A percentile compares a stretch with the other conserved stretches of the same genome.
phyloP scores from a whole-genome alignment of 768 basidiomycete genomes.

The Suillus alpinus region DNA sequence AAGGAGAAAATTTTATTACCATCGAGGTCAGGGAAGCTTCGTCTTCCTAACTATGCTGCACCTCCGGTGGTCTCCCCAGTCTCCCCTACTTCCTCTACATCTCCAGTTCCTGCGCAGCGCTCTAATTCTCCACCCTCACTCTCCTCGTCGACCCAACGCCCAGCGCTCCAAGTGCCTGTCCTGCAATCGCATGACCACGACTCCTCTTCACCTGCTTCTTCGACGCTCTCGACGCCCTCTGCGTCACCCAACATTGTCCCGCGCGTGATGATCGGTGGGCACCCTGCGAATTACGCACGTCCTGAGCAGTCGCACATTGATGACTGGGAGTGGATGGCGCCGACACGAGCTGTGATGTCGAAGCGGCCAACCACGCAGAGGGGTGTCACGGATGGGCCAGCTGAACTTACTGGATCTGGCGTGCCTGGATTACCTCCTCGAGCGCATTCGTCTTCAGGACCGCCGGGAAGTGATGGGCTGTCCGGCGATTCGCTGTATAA shows the following conservation, averaged over 20 bases:
- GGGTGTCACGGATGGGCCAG: constrained; percentile 11
- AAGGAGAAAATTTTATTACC: neutral
- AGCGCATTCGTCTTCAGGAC: neutral
- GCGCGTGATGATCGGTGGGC: constrained; percentile 24
- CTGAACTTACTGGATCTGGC: constrained; percentile 1
- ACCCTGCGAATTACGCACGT: constrained; percentile 16
- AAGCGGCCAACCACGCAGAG: constrained; percentile 1
- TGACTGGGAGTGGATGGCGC: constrained; percentile 25
- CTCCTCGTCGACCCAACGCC: neutral
- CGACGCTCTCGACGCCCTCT: constrained; percentile 24
- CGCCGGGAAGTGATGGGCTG: constrained; percentile 7
- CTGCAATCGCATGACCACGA: constrained; percentile 12
- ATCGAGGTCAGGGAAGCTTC: constrained; percentile 21
- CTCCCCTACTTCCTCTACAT: neutral
- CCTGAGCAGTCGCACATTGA: constrained; percentile 5
- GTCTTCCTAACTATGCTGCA: constrained; percentile 32
- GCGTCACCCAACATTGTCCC: constrained; percentile 20
- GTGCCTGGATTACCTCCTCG: constrained; percentile 22
- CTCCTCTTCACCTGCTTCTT: constrained; percentile 22
- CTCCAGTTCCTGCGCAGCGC: neutral
- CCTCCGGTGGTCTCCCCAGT: constrained; percentile 15
- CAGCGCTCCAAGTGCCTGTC: neutral
- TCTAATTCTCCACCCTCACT: neutral
- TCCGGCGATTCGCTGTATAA: constrained; percentile 44
- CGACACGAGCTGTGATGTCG: neutral